Evolutionary conservation across 2,329 filamentous ascomycete species (phyloP).

Genomic region (Cercospora beticola): DNA sequence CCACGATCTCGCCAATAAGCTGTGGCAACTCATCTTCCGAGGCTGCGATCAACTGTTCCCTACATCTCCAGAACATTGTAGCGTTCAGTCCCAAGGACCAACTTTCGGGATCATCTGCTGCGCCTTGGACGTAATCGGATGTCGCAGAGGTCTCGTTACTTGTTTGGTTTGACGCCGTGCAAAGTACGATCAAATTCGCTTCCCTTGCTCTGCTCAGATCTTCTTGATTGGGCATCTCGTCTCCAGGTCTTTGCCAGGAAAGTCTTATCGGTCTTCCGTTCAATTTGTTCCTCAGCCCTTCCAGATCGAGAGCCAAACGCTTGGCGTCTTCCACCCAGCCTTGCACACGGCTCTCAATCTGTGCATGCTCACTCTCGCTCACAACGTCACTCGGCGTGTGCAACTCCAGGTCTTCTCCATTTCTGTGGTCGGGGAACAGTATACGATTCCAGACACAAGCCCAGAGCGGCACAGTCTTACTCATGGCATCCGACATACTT

Average conservation of each 20-base stretch:
- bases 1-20: conserved; percentile 50
- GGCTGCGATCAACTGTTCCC: conserved; percentile 58
- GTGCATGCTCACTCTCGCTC: conserved; percentile 71
- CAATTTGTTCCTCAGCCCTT: conserved; percentile 56
- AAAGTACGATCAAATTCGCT: conserved; percentile 73
- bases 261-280: conserved; percentile 69
- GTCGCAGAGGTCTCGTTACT: conserved; percentile 65
- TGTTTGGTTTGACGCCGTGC: conserved; percentile 76
- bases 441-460: conserved; percentile 78
- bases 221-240: conserved; percentile 42
- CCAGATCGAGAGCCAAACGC: conserved; percentile 62
- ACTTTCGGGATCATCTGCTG: conserved; percentile 90
- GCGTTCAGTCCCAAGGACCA: conserved; percentile 84
- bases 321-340: conserved; percentile 54
- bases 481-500: conserved; percentile 91
- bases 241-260: conserved; percentile 76
- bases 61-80: conserved; percentile 73
- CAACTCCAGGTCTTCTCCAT: conserved; percentile 53
- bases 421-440: conserved; percentile 62
- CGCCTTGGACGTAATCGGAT: conserved; percentile 85
- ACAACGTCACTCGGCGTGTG: conserved; percentile 72
- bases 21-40: conserved; percentile 63
- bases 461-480: conserved; percentile 94
- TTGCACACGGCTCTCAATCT: conserved; percentile 67
- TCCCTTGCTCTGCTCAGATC: conserved; percentile 42